Evolutionary conservation across 1,284 basidiomycete species (phyloP).

Genomic region (Cutaneotrichosporon cavernicola): DNA sequence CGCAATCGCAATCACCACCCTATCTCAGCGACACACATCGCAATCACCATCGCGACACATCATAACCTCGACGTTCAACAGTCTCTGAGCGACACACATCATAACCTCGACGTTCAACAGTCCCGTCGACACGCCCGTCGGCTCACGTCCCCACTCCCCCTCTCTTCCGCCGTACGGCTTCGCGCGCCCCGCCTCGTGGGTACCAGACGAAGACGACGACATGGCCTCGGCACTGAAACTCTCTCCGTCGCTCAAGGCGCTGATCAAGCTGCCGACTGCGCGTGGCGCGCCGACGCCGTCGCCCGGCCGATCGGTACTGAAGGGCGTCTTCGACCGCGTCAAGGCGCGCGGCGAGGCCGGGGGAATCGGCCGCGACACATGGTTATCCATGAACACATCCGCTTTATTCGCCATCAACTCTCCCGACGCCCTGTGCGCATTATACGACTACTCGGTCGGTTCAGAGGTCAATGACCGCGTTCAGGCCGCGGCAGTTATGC

Average conservation of each 20-base stretch:
- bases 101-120: not conserved
- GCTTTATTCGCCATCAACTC: constrained; percentile 49
- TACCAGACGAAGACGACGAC: constrained; percentile 1
- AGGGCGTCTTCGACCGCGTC: constrained; percentile 37
- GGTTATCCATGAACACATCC: constrained; percentile 44
- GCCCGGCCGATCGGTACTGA: constrained; percentile 26
- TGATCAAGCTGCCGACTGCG: constrained; percentile 40
- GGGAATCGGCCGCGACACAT: constrained; percentile 31
- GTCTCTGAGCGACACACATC: not conserved
- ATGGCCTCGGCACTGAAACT: constrained; percentile 36
- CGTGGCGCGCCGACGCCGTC: constrained; percentile 37
- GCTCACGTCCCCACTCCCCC: not conserved
- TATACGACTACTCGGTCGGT: constrained; percentile 40
- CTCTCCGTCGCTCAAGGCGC: constrained; percentile 44
- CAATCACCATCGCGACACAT: not conserved
- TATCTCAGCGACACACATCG: not conserved
- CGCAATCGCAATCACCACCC: too few relatives aligned
- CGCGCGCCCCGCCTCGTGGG: not conserved
- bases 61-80: not conserved
- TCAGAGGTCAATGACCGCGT: constrained; percentile 16
- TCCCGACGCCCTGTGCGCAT: constrained; percentile 40
- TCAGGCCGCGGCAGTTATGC: constrained; percentile 59
- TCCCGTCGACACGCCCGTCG: not conserved
- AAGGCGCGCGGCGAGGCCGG: constrained; percentile 26
- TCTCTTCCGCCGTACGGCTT: not conserved